Base-by-base conservation (phyloP, 768 basidiomycete genomes). In the Suillus clintonianus region DNA sequence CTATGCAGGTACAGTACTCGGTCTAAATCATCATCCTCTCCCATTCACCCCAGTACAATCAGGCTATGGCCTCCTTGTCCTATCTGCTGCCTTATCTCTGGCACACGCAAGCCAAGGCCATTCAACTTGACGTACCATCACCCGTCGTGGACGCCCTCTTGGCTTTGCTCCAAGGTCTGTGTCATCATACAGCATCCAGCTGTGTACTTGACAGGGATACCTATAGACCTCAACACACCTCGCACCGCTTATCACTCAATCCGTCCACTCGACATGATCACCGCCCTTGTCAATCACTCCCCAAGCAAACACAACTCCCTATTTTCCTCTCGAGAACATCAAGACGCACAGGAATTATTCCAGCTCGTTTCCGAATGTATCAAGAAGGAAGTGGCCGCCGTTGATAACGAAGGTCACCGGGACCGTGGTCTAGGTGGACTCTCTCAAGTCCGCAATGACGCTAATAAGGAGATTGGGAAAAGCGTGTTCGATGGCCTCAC, bases 301-400 rank as follows among this genome's bases (percentile, higher is more conserved):
- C 75, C 80, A 39, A 84, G 83, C 57, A 84, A 84, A 70, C 74
- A 82, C 66, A 83, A 84, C 68, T 83, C 89, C 0, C 82, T 95
- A 13, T 89, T 97, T 75, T 86, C 87, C 67, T 94, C 94, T 1
- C 89, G 94, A 14, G 95, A 97, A 73, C 97, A 99, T 74, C 97
- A 99, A 78, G 97, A 99, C 74, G 97, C 97, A 5, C 97, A 99
- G 72, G 97, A 99, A 73, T 84, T 99, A n/a, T 98, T 97, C 79
- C 90, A 97, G 69, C 88, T 98, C 37, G 80, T 98, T 10, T 91
- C 95, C 1, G 95, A 96, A 74, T 91, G 89, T 59, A 83, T 98
- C 68, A 94, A 94, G 77, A 89, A 89, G 65, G 97, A 99, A 74
- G 82, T 88, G n/a, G 72, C 78, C 2, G 84, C 89, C 2, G 85